A percentile compares a stretch with the other conserved stretches of the same genome.
phyloP scores from a whole-genome alignment of 345 rosid species.

The Microthlaspi erraticum region DNA sequence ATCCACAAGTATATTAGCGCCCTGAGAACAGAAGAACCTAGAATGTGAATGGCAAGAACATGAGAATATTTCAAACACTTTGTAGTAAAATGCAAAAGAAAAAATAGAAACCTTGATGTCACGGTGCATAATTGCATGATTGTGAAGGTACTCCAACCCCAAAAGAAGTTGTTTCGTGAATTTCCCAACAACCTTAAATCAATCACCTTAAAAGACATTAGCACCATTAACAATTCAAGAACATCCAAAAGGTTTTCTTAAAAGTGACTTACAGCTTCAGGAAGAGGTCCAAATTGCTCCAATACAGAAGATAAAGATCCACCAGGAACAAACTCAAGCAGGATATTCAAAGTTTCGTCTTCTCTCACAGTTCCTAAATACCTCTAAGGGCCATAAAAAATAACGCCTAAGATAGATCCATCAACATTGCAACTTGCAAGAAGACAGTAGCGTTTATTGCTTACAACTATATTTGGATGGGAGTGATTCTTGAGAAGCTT shows the following conservation, averaged over 20 bases:
- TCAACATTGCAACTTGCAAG: not conserved
- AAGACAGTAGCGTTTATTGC: conserved; percentile 31
- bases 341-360: conserved; percentile 77
- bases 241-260: not conserved
- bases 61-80: not conserved
- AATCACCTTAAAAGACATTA: conserved; percentile 13
- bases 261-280: conserved; percentile 72
- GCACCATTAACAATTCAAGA: not conserved
- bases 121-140: conserved; percentile 85
- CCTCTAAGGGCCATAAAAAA: conserved; percentile 52
- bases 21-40: conserved; percentile 54
- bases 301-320: conserved; percentile 90
- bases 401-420: conserved; percentile 22
- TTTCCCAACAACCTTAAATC: conserved; percentile 68
- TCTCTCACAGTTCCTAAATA: conserved; percentile 87
- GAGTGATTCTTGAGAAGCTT: conserved; percentile 87
- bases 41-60: not conserved
- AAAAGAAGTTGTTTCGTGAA: conserved; percentile 74
- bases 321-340: conserved; percentile 86
- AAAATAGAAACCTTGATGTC: conserved; percentile 72
- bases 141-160: conserved; percentile 87
- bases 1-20: conserved; percentile 91
- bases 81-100: not conserved
- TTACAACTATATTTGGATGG: conserved; percentile 87
- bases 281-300: conserved; percentile 92